Percentiles rank a stretch among this genome's conserved stretches.
Evolutionary conservation across 495 filamentous ascomycete species (phyloP).

Genomic region (Geopyxis carbonaria): DNA sequence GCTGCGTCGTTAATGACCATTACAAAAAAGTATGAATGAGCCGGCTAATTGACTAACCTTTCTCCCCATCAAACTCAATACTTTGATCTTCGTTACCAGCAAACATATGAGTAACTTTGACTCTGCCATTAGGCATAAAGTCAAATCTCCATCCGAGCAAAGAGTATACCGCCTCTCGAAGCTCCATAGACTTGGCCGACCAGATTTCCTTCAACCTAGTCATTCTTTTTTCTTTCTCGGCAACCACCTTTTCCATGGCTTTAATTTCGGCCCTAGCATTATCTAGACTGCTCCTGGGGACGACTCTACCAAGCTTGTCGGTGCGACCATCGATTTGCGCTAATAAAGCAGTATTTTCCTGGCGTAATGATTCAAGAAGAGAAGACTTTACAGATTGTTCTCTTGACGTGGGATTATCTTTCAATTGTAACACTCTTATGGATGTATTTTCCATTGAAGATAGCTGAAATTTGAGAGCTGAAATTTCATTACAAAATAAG

Average conservation of each 20-base stretch:
- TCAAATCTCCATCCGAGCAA: constrained; percentile 84
- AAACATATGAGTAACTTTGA: constrained; percentile 43
- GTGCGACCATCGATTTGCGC: constrained; percentile 46
- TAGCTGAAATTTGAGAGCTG: constrained; percentile 20
- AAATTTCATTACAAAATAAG: constrained; percentile 20
- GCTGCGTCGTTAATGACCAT: constrained; percentile 5
- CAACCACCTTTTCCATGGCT: constrained; percentile 53
- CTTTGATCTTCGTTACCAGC: constrained; percentile 56
- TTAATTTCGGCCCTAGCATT: constrained; percentile 52
- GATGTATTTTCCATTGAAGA: constrained; percentile 55
- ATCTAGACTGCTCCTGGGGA: constrained; percentile 65
- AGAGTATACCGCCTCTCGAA: constrained; percentile 78
- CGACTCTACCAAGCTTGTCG: constrained; percentile 29
- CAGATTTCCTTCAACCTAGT: constrained; percentile 79
- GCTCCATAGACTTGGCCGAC: constrained; percentile 71
- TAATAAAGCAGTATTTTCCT: constrained; percentile 72
- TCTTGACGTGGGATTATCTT: constrained; percentile 75
- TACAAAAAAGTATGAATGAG: not conserved
- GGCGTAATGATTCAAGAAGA: constrained; percentile 55
- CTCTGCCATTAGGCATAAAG: constrained; percentile 84
- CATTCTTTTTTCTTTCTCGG: constrained; percentile 68
- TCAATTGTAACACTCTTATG: constrained; percentile 71
- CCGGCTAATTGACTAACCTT: constrained; percentile 30
- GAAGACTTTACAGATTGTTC: constrained; percentile 63
- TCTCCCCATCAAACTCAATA: constrained; percentile 92